Conservation (phyloP, 371 early-diverging fungal genomes). For the Globomyces sp. region DNA sequence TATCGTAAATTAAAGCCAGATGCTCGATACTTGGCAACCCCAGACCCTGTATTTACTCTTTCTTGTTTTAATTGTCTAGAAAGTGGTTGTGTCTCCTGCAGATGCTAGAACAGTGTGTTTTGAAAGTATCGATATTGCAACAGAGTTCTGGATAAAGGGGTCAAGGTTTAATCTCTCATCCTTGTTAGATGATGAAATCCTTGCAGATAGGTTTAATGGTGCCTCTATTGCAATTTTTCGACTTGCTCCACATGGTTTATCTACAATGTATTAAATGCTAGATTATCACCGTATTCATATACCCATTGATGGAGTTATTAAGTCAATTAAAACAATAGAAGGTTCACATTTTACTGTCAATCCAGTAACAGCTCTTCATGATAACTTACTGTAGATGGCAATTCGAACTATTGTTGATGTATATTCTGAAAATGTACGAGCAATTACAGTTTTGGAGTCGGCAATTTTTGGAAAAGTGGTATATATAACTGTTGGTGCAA, state of each 20-base stretch:
- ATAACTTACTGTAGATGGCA: slow-evolving; percentile 47
- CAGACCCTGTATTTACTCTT: slow-evolving; percentile 44
- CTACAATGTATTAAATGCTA: background rate
- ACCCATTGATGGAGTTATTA: slow-evolving; percentile 70
- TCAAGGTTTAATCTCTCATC: slow-evolving; percentile 64
- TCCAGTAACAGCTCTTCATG: slow-evolving; percentile 67
- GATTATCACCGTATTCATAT: slow-evolving; percentile 88
- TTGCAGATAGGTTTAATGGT: slow-evolving; percentile 49
- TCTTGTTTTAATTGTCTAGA: background rate
- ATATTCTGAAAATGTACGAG: slow-evolving; percentile 79
- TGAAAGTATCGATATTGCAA: slow-evolving; percentile 65
- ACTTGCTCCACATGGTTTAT: slow-evolving; percentile 66
- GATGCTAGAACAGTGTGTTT: slow-evolving; percentile 80
- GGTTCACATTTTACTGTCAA: slow-evolving; percentile 84
- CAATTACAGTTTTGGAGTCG: slow-evolving; percentile 67
- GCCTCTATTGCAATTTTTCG: slow-evolving; percentile 77
- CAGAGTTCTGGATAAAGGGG: slow-evolving; percentile 85
- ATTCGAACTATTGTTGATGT: slow-evolving; percentile 59
- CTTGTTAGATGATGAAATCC: slow-evolving; percentile 56
- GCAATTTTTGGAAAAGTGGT: slow-evolving; percentile 67
- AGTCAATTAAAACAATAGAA: slow-evolving; percentile 55
- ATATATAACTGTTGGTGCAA: slow-evolving; percentile 74
- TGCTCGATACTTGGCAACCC: slow-evolving; percentile 62
- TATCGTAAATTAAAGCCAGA: slow-evolving; percentile 77
- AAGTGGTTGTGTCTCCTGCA: slow-evolving; percentile 72